Base-by-base conservation (phyloP, 495 filamentous ascomycete species). In the Podospora bellae-mahoneyi region DNA sequence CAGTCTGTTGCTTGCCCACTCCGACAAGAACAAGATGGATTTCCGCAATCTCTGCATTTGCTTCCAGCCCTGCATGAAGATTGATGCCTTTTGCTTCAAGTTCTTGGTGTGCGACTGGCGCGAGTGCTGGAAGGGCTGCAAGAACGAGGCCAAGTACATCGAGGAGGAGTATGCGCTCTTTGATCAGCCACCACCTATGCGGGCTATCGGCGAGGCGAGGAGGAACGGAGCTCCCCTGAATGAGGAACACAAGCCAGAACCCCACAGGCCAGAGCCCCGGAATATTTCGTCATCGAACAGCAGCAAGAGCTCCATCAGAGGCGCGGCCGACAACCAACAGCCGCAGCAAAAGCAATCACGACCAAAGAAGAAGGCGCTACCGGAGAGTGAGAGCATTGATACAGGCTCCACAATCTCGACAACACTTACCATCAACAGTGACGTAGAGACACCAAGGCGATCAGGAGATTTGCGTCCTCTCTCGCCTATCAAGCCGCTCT, bases 91-190 rank as follows among this genome's bases (percentile, higher is more conserved):
- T 74, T 94, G 91, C 79, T 97, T 97, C 84, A 89, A 92, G 62
- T 96, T 94, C 73, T 83, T 97, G 34, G 92, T 97, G 39, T 90
- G 90, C 73, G 89, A 97, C 76, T 97, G 93, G 93, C 86, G 91
- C 69, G 89, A 94, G 60, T 97, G 93, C 81, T 97, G 93, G 93
- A 92, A 94, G 74, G 93, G 93, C 2, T 97, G 93, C 82, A 92
- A 87, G 84, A 96, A 90, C n/a, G 93, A 97, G 75, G 89, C 90
- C 67, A 87, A 88, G 66, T 92, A 83, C 69, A 85, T 93, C 18
- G 84, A 90, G 68, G 82, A 90, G 55, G 93, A 97, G 79, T 87
- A 91, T 78, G 77, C 84, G 72, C 69, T 83, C 64, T 88, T 89
- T 75, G 84, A 89, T 60, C 77, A 80, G 64, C 82, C 82, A 4